These are phyloP conservation scores for Didymosphaeria variabile DNA, from an alignment of 2,329 filamentous ascomycete species.

Conservation along the genomic window DNA sequence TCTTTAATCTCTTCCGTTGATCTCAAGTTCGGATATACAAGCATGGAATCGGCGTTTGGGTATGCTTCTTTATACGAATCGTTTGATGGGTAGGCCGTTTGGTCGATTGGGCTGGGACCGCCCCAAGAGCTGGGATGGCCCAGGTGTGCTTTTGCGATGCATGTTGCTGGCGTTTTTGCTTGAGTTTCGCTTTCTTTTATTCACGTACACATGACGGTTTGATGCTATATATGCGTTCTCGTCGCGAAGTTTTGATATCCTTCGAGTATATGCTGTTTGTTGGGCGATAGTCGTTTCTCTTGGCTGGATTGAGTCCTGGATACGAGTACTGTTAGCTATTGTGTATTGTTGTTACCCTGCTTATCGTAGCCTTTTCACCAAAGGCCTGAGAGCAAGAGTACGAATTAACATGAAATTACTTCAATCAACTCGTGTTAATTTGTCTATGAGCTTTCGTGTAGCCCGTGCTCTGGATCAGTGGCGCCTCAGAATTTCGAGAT, in stretches of 20 bases:
- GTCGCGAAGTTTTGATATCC: neutral
- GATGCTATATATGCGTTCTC: neutral
- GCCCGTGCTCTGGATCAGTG: neutral
- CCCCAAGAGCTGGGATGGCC: constrained; percentile 7
- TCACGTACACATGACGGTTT: neutral
- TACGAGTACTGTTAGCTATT: constrained; percentile 2
- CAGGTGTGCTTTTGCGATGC: neutral
- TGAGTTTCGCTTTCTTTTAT: too few relatives aligned
- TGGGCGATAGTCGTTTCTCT: neutral
- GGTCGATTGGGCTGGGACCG: neutral
- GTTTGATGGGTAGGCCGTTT: neutral
- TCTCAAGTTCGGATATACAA: neutral
- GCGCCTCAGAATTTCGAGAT: neutral
- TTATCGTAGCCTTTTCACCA: neutral
- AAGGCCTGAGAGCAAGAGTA: neutral
- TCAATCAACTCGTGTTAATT: neutral
- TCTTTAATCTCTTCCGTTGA: neutral
- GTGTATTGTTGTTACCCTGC: constrained; percentile 6
- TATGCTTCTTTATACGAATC: neutral
- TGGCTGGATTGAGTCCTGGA: neutral
- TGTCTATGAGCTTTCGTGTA: neutral
- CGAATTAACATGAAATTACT: neutral
- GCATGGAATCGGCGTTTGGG: neutral
- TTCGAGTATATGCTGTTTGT: neutral
- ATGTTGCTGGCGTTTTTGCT: neutral